A percentile compares a stretch with the other conserved stretches of the same genome.
Evolutionary conservation across 2,329 filamentous ascomycete species (phyloP).

Genomic region (Pseudocercospora ulei): DNA sequence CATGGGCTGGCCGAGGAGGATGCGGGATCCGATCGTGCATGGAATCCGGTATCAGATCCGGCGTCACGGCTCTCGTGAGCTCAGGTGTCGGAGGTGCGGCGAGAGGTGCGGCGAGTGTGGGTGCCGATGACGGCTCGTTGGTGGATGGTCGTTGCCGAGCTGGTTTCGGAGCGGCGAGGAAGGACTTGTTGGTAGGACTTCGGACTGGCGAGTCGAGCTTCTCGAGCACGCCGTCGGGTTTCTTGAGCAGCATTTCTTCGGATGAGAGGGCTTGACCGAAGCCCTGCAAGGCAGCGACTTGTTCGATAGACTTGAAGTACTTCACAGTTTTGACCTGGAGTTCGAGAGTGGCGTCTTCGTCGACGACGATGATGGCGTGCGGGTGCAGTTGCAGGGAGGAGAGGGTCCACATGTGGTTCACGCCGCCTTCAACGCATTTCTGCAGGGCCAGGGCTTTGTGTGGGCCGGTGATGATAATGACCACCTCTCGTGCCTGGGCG

Average conservation of each 20-base stretch:
- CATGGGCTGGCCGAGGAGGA: constrained; percentile 5
- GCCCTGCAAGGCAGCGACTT: constrained; percentile 39
- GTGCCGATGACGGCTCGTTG: constrained; percentile 25
- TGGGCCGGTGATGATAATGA: constrained; percentile 70
- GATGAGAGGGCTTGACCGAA: constrained; percentile 40
- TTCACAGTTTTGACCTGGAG: constrained; percentile 40
- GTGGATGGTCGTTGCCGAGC: constrained; percentile 20
- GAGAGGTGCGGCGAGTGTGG: neutral
- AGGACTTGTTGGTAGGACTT: constrained; percentile 22
- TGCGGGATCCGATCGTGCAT: constrained; percentile 32
- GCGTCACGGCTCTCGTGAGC: constrained; percentile 27
- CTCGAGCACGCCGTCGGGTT: constrained; percentile 33
- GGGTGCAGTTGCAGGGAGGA: constrained; percentile 71
- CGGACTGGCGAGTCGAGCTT: constrained; percentile 31
- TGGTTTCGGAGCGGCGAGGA: constrained; percentile 18
- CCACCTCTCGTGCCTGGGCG: constrained; percentile 59
- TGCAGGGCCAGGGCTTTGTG: constrained; percentile 73
- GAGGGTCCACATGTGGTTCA: constrained; percentile 87
- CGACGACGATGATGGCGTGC: constrained; percentile 71
- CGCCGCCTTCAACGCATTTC: constrained; percentile 67
- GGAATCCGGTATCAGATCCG: constrained; percentile 33
- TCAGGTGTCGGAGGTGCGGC: constrained; percentile 16
- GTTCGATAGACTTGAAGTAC: constrained; percentile 46
- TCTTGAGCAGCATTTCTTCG: constrained; percentile 28
- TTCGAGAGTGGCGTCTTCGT: constrained; percentile 56